phyloP scores from a whole-genome alignment of 2,329 filamentous ascomycete genomes.

The Fusarium burgessii region DNA sequence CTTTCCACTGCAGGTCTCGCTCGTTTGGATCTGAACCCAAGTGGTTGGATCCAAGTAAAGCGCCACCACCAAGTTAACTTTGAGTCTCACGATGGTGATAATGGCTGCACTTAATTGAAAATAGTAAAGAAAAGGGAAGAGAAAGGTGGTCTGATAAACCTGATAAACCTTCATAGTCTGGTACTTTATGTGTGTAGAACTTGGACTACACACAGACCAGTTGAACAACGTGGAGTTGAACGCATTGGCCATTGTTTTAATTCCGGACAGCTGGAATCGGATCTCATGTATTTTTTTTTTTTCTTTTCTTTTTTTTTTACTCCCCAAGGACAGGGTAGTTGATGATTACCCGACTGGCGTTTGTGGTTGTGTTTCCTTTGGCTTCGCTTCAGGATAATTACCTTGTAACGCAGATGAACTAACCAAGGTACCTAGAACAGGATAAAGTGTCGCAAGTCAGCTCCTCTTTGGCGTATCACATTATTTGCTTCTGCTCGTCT shows the following conservation, averaged over 20 bases:
- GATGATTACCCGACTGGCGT: background rate
- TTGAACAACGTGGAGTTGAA: constrained; percentile 16
- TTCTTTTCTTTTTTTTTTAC: too few species aligned
- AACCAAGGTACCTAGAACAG: background rate
- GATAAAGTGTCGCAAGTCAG: constrained; percentile 30
- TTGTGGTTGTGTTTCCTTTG: constrained; percentile 31
- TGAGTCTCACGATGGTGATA: background rate
- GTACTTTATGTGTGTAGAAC: background rate
- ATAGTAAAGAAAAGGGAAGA: constrained; percentile 8
- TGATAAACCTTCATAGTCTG: background rate
- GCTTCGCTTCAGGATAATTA: constrained; percentile 32
- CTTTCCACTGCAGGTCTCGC: constrained; percentile 21
- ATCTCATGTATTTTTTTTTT: too few species aligned
- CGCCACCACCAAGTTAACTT: constrained; percentile 19
- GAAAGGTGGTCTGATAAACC: constrained; percentile 8
- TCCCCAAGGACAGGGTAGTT: too few species aligned
- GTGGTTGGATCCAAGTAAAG: constrained; percentile 19
- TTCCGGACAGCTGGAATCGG: background rate
- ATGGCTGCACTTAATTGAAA: constrained; percentile 21
- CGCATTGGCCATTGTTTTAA: constrained; percentile 13
- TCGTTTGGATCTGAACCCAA: constrained; percentile 26
- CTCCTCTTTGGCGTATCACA: constrained; percentile 25
- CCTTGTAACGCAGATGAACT: constrained; percentile 23
- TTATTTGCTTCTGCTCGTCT: constrained; percentile 8
- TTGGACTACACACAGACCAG: constrained; percentile 20